These are phyloP conservation scores for Paspalum vaginatum DNA, from an alignment of 176 grass and related monocot genomes.

Conservation along the genomic window DNA sequence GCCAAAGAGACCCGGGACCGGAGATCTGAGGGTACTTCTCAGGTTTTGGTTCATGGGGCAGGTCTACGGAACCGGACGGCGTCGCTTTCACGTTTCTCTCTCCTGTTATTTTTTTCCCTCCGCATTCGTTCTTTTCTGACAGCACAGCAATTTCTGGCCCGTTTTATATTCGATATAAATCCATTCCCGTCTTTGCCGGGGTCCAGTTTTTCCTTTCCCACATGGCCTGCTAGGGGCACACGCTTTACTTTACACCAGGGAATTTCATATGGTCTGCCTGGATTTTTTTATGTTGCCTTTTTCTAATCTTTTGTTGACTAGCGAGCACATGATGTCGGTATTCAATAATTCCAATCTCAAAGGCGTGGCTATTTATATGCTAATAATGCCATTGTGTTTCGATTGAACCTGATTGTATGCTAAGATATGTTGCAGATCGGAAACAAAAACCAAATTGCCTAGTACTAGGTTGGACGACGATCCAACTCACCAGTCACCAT, in stretches of 20 bases:
- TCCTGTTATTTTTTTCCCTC: conserved; percentile 35
- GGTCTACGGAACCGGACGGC: background rate
- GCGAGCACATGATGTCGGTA: background rate
- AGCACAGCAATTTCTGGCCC: conserved; percentile 38
- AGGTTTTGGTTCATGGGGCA: conserved; percentile 48
- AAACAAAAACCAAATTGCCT: background rate
- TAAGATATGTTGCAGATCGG: background rate
- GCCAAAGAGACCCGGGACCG: background rate
- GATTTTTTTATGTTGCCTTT: conserved; percentile 4
- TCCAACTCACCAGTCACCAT: background rate
- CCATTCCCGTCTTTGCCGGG: conserved; percentile 44
- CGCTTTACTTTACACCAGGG: conserved; percentile 25
- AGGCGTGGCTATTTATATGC: background rate
- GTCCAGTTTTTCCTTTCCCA: conserved; percentile 47
- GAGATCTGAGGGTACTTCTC: conserved; percentile 12
- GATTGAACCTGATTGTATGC: background rate
- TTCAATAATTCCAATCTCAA: conserved; percentile 18
- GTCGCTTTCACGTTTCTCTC: conserved; percentile 59
- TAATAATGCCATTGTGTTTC: background rate
- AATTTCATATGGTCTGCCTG: conserved; percentile 16
- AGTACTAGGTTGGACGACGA: background rate
- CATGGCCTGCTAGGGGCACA: conserved; percentile 44
- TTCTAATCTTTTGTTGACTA: conserved; percentile 36
- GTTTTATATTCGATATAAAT: conserved; percentile 55
- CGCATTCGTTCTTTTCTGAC: conserved; percentile 54